Evolutionary conservation across 192 early-diverging fungal species (phyloP), one percentile per base, ranked within the genome.

Genomic region (Coemansia sp.): DNA sequence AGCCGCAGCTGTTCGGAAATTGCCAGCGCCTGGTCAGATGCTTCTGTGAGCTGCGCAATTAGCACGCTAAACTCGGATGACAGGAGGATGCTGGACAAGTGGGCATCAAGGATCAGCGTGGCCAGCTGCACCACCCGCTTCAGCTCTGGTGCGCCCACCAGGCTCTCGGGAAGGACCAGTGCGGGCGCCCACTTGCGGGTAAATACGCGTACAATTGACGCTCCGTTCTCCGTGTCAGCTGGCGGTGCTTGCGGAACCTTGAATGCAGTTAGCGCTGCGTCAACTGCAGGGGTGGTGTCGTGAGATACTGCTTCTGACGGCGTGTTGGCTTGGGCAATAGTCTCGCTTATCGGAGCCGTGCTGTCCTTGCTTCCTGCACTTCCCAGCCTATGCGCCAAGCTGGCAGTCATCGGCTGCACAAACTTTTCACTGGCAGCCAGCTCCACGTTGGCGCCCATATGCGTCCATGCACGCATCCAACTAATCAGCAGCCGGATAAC

Each of bases 1-100:
- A 62, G 59, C 48, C 58, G 65, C 49, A 77, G 68, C 56, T 77
- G 74, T 14, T 77, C 74, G 10, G 74, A 77, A 14, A 77, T 59
- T n/a, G 63, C 40, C 45, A 77, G 59, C 1, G 74, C 74, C 28
- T 40, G 39, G 40, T 70, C 58, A 15, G 64, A 53, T 10, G 68
- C 74, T 11, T 46, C 44, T 16, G 60, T 64, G 23, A 77, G 68
- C 46, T 69, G 56, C n/a, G 51, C 48, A 34, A 77, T 55, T 8
- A 77, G 64, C 12, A 47, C 47, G 52, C 56, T 58, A 30, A 70
- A 57, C 45, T 67, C 64, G 8, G 41, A 18, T 15, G 69, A 58
- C n/a, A 78, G 69, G 23, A 78, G 36, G 8, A 78, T 64, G 43
- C 38, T 64, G 39, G 69, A 61, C n/a, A 71, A 53, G 41, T 78